A percentile compares a stretch with the other conserved stretches of the same genome.
Conservation (phyloP, 2,329 filamentous ascomycete genomes). For the Cordyceps militaris region DNA sequence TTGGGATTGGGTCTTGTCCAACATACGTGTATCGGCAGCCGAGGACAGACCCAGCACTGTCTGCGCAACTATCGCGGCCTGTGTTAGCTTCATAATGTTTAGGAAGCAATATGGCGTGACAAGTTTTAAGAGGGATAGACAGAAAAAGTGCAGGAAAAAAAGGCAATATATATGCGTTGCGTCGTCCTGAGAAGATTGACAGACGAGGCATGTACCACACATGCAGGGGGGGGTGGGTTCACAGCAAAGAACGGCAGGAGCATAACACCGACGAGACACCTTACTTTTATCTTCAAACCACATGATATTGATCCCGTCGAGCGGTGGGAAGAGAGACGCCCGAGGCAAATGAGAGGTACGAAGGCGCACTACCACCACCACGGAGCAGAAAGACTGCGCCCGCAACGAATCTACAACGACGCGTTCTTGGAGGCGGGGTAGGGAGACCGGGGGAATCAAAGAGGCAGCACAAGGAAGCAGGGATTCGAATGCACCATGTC, state of each 20-base stretch:
- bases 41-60: slow-evolving; percentile 7
- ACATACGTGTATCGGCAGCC: slow-evolving; percentile 5
- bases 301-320: background rate
- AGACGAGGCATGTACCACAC: background rate
- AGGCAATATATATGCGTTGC: background rate
- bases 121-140: background rate
- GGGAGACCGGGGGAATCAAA: background rate
- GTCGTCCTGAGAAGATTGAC: background rate
- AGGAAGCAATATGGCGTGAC: background rate
- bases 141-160: background rate
- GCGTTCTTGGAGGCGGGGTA: background rate
- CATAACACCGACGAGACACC: background rate
- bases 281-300: slow-evolving; percentile 11
- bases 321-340: background rate
- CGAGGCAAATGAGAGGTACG: background rate
- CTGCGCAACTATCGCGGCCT: slow-evolving; percentile 6
- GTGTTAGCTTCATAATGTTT: slow-evolving; percentile 6
- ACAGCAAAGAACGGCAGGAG: background rate
- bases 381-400: too few relatives aligned
- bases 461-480: background rate
- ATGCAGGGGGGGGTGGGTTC: background rate
- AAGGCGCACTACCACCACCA: background rate
- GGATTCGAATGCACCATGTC: background rate
- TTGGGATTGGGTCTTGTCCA: background rate
- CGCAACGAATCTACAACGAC: background rate